Evolutionary conservation across 768 basidiomycete genomes (phyloP).

Genomic region (Calvatia gigantea): DNA sequence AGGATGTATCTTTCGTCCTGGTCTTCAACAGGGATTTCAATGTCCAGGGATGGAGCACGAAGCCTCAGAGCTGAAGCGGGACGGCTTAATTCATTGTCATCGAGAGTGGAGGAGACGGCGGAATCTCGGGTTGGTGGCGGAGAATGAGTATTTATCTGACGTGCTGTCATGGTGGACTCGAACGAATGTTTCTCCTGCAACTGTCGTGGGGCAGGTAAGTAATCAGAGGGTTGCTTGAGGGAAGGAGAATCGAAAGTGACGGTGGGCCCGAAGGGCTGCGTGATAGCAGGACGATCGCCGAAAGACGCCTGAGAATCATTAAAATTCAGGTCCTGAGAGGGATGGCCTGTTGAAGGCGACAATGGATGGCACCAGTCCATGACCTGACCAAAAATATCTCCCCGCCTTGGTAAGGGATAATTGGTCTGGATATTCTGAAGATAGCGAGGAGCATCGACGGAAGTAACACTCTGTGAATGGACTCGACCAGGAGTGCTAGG

Average conservation of each 20-base stretch:
- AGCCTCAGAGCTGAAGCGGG: slow-evolving; percentile 26
- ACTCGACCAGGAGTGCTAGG: slow-evolving; percentile 44
- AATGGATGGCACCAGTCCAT: slow-evolving; percentile 54
- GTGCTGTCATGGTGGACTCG: slow-evolving; percentile 77
- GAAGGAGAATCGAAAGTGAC: slow-evolving; percentile 61
- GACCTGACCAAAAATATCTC: slow-evolving; percentile 61
- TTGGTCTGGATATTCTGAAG: slow-evolving; percentile 21
- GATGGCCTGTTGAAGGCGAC: slow-evolving; percentile 1
- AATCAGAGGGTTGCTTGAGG: slow-evolving; percentile 38
- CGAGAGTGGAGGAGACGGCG: slow-evolving; percentile 13
- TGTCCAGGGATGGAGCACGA: slow-evolving; percentile 8
- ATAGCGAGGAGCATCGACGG: slow-evolving; percentile 55
- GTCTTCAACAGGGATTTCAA: slow-evolving; percentile 10
- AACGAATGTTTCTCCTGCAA: slow-evolving; percentile 88
- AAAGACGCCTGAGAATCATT: slow-evolving; percentile 9
- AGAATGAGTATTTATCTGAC: slow-evolving; percentile 39
- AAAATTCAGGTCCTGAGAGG: slow-evolving; percentile 13
- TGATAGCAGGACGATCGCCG: slow-evolving; percentile 25
- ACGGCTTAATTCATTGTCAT: slow-evolving; percentile 16
- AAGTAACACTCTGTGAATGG: slow-evolving; percentile 79
- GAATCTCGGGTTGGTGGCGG: slow-evolving; percentile 16
- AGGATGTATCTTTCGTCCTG: slow-evolving; percentile 24
- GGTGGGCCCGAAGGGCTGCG: slow-evolving; percentile 61
- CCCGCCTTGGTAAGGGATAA: slow-evolving; percentile 23
- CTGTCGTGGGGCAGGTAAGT: slow-evolving; percentile 44